Conservation (phyloP, 352 stramenopile genomes). For the Thraustotheca clavata region DNA sequence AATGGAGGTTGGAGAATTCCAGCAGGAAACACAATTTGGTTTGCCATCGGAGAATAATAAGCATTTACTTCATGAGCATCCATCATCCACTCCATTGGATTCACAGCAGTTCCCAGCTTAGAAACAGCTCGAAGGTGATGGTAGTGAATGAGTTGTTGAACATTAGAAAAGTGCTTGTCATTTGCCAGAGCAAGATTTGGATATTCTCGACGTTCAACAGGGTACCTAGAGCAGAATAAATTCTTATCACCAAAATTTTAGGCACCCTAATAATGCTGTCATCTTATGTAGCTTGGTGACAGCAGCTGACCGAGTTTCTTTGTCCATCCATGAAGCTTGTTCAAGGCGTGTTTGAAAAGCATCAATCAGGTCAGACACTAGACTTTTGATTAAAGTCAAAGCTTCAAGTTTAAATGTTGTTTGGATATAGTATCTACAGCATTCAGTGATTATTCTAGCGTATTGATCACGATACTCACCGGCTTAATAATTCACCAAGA, state of each 20-base stretch:
- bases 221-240: constrained; percentile 2
- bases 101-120: constrained; percentile 28
- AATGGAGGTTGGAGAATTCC: constrained; percentile 94
- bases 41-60: constrained; percentile 59
- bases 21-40: constrained; percentile 94
- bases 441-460: neutral
- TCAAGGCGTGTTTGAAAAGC: neutral
- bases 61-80: constrained; percentile 90
- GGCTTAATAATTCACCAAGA: constrained; percentile 45
- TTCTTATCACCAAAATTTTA: neutral
- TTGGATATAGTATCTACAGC: constrained; percentile 14
- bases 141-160: constrained; percentile 36
- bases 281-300: constrained; percentile 3
- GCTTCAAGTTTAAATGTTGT: neutral
- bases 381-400: neutral
- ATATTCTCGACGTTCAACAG: constrained; percentile 25
- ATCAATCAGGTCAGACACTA: neutral
- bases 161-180: constrained; percentile 37
- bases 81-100: constrained; percentile 84
- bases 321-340: constrained; percentile 12
- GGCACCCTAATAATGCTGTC: constrained; percentile 9
- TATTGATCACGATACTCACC: neutral
- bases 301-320: neutral
- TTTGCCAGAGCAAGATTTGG: constrained; percentile 38
- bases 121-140: constrained; percentile 26